Evolutionary conservation across 1,139 yeast species (phyloP).

Genomic region (Blastobotrys malaysiensis): DNA sequence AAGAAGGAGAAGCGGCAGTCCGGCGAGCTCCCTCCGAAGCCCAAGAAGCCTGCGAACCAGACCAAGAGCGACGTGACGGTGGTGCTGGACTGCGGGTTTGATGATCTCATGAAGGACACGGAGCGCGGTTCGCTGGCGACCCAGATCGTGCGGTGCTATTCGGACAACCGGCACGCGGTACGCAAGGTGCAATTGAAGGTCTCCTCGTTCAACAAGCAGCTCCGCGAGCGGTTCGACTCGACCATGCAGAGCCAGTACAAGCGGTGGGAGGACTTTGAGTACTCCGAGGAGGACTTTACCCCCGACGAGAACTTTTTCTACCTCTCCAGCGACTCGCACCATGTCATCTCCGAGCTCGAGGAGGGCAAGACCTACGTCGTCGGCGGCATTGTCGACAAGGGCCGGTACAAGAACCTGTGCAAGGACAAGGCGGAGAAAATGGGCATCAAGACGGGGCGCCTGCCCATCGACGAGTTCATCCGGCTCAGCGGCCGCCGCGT

Average conservation of each 20-base stretch:
- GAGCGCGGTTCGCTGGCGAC: constrained; percentile 74
- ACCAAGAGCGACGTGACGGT: constrained; percentile 31
- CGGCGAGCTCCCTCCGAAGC: constrained; percentile 4
- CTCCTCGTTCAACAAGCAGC: constrained; percentile 59
- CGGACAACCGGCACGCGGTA: constrained; percentile 62
- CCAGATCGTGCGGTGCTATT: constrained; percentile 78
- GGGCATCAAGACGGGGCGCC: constrained; percentile 66
- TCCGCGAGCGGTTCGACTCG: constrained; percentile 63
- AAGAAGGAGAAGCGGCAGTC: constrained; percentile 30
- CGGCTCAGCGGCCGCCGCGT: constrained; percentile 81
- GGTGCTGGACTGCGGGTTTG: constrained; percentile 84
- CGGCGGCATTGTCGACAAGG: constrained; percentile 96
- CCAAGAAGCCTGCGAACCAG: constrained; percentile 11
- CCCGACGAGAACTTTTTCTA: constrained; percentile 45
- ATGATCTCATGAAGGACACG: constrained; percentile 72
- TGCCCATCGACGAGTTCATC: constrained; percentile 85
- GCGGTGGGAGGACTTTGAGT: constrained; percentile 61
- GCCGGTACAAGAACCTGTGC: constrained; percentile 80
- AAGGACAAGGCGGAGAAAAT: constrained; percentile 70
- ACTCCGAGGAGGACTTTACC: constrained; percentile 45
- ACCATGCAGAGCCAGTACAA: constrained; percentile 51
- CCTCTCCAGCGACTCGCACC: constrained; percentile 83
- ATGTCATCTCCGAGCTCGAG: constrained; percentile 54
- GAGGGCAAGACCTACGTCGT: constrained; percentile 72
- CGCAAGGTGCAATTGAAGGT: constrained; percentile 57